A percentile compares a stretch with the other conserved stretches of the same genome.
These are phyloP conservation scores for Plasmodium gaboni DNA, from an alignment of 169 alveolate genomes.

Conservation along the genomic window DNA sequence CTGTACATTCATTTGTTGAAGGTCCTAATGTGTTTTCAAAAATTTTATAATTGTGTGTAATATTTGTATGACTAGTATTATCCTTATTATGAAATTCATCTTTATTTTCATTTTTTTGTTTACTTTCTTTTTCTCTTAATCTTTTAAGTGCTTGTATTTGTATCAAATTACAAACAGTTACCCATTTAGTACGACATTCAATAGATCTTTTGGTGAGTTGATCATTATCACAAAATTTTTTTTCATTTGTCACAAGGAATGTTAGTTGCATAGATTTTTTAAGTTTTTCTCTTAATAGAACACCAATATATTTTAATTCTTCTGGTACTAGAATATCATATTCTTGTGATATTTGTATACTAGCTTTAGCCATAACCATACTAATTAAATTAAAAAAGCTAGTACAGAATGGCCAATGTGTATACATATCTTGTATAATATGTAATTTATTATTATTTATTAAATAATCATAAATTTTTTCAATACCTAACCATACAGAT, in stretches of 20 bases:
- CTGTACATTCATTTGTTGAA: not conserved
- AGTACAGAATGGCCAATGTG: conserved; percentile 88
- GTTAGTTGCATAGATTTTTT: conserved; percentile 76
- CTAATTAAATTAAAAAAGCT: conserved; percentile 87
- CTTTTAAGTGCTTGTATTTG: conserved; percentile 80
- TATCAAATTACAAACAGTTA: conserved; percentile 78
- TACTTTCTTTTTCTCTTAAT: conserved; percentile 30
- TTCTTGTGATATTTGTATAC: conserved; percentile 79
- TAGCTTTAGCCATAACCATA: conserved; percentile 86
- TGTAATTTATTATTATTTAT: conserved; percentile 49
- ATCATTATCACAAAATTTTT: conserved; percentile 81
- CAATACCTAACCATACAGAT: conserved; percentile 90
- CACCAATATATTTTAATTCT: conserved; percentile 65
- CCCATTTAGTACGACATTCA: conserved; percentile 77
- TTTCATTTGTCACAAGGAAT: conserved; percentile 80
- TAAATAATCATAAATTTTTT: conserved; percentile 78
- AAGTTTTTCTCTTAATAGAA: conserved; percentile 57
- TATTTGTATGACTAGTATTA: not conserved
- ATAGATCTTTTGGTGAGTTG: conserved; percentile 77
- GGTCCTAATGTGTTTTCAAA: not conserved
- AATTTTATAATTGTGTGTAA: not conserved
- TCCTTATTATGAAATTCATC: no score
- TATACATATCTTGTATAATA: conserved; percentile 83
- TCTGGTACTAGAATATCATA: conserved; percentile 82
- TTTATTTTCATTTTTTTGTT: not conserved